phyloP scores from a whole-genome alignment of 345 rosid species.

The Clausena lansium region DNA sequence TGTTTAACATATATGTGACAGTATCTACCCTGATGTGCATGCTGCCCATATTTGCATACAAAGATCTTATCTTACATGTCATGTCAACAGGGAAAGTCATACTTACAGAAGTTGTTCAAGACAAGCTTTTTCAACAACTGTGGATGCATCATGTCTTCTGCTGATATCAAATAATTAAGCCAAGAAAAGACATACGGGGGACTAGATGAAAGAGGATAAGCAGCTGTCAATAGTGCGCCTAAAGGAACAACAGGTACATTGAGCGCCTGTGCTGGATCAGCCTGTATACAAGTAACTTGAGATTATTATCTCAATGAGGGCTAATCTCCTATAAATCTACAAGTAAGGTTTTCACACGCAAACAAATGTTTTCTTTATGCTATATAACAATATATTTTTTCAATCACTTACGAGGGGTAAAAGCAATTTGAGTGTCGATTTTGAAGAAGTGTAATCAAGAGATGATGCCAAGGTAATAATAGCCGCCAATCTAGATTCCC shows the following conservation, averaged over 20 bases:
- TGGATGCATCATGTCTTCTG: conserved; percentile 97
- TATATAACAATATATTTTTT: neutral
- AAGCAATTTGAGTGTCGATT: conserved; percentile 78
- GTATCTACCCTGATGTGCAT: neutral
- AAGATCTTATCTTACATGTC: neutral
- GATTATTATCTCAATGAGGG: conserved; percentile 15
- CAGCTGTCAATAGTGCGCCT: conserved; percentile 78
- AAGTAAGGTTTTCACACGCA: conserved; percentile 10
- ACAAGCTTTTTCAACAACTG: conserved; percentile 85
- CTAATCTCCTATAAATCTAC: conserved; percentile 9
- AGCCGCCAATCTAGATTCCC: conserved; percentile 66
- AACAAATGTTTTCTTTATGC: conserved; percentile 5
- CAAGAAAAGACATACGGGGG: conserved; percentile 87
- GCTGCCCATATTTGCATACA: neutral
- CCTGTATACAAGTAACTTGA: conserved; percentile 46
- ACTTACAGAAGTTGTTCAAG: conserved; percentile 90
- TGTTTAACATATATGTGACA: neutral
- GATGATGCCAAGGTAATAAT: conserved; percentile 87
- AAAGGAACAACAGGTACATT: conserved; percentile 94
- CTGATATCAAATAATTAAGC: conserved; percentile 82
- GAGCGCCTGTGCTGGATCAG: conserved; percentile 94
- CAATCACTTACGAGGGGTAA: conserved; percentile 74
- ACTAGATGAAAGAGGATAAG: conserved; percentile 76
- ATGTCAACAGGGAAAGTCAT: conserved; percentile 10
- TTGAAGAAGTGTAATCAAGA: conserved; percentile 82